A percentile compares a stretch with the other conserved stretches of the same genome.
phyloP scores from a whole-genome alignment of 2,329 filamentous ascomycete genomes.

The Botrytis cinerea region DNA sequence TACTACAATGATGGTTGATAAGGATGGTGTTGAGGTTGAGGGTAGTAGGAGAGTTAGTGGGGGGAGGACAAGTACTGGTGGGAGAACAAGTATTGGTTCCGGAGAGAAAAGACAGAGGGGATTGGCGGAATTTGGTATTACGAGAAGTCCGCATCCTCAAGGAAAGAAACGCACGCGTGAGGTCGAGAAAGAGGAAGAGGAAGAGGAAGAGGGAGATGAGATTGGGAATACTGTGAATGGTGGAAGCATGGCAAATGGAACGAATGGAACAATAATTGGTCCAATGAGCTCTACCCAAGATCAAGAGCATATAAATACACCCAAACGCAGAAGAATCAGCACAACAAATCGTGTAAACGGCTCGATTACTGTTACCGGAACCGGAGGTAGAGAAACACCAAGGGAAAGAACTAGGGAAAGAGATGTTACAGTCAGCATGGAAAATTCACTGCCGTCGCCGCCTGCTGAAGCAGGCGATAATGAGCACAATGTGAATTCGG shows the following conservation, averaged over 20 bases:
- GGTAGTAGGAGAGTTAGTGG: slow-evolving; percentile 2
- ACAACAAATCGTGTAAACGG: not conserved
- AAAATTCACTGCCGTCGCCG: slow-evolving; percentile 8
- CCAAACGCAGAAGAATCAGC: slow-evolving; percentile 12
- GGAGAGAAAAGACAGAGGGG: slow-evolving; percentile 8
- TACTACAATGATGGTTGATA: slow-evolving; percentile 2
- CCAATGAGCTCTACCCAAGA: not conserved
- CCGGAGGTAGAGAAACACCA: not conserved
- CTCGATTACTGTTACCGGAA: not conserved
- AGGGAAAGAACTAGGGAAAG: slow-evolving; percentile 12
- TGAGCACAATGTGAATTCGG: not conserved
- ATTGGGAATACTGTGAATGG: not conserved
- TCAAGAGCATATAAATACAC: not conserved
- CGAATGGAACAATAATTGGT: not conserved
- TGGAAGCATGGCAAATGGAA: not conserved
- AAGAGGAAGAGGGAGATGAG: not conserved
- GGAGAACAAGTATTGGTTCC: not conserved
- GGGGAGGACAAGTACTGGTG: not conserved
- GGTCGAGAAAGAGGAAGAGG: too few relatives aligned
- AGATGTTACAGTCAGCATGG: slow-evolving; percentile 10
- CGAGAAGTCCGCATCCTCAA: slow-evolving; percentile 7
- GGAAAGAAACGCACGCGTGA: not conserved
- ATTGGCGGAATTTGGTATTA: slow-evolving; percentile 20
- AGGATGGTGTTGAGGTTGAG: not conserved
- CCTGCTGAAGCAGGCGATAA: slow-evolving; percentile 9